These are phyloP conservation scores for Sclerotinia glacialis DNA, from an alignment of 2,329 filamentous ascomycete genomes.

Conservation along the genomic window DNA sequence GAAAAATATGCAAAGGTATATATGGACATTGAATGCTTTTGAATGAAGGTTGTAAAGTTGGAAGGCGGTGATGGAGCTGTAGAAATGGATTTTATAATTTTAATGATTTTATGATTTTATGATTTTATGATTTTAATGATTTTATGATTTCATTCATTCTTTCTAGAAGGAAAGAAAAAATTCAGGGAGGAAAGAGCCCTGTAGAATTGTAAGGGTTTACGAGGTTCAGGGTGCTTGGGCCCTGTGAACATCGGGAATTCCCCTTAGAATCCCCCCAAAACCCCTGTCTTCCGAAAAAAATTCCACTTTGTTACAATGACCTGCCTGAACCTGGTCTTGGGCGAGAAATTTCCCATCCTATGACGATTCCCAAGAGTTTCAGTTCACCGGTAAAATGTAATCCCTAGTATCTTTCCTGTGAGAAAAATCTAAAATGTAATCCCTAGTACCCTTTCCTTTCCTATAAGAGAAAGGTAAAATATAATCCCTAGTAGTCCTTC, in stretches of 20 bases:
- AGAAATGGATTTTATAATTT: neutral
- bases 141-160: neutral
- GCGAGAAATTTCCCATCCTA: neutral
- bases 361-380: neutral
- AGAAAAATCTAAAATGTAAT: too few relatives aligned
- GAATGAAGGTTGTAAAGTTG: neutral
- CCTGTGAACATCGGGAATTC: neutral
- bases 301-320: neutral
- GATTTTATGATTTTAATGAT: neutral
- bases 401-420: too few relatives aligned
- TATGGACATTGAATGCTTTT: neutral
- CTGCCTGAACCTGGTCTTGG: constrained; percentile 4
- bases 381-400: too few relatives aligned
- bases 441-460: too few relatives aligned
- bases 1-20: neutral
- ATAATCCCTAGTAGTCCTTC: too few relatives aligned
- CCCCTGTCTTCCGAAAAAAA: constrained; percentile 9
- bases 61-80: neutral
- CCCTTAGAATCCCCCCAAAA: neutral
- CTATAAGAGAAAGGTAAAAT: too few relatives aligned
- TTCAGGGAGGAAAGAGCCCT: neutral
- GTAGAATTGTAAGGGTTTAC: neutral
- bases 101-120: neutral
- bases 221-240: neutral
- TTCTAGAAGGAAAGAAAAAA: constrained; percentile 9